Conservation (phyloP, 140 eudicot species). For the Erigeron philadelphicus region DNA sequence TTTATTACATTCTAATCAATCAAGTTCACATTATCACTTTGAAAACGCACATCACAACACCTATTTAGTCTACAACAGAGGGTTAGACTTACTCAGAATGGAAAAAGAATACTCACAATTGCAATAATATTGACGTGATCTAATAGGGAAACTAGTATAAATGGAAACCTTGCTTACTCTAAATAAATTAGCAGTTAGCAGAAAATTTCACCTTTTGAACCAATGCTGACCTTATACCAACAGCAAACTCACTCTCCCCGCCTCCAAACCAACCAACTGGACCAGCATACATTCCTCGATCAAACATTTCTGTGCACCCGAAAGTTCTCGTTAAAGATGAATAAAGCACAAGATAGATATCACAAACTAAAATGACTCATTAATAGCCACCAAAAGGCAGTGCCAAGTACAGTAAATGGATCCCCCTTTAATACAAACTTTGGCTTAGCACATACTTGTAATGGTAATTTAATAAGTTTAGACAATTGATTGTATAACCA, state of each 20-base stretch:
- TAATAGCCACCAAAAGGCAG: not conserved
- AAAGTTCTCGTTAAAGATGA: constrained; percentile 5
- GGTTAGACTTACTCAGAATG: too few species aligned
- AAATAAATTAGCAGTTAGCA: not conserved
- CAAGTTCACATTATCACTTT: too few species aligned
- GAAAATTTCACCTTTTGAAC: constrained; percentile 47
- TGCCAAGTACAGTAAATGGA: not conserved
- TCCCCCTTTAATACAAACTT: not conserved
- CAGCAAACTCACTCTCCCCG: constrained; percentile 90
- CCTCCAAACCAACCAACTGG: constrained; percentile 99
- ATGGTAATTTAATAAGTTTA: not conserved
- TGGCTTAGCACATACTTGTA: not conserved
- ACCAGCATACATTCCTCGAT: constrained; percentile 98
- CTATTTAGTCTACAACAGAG: too few species aligned
- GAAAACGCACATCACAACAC: too few species aligned
- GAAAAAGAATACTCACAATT: not conserved
- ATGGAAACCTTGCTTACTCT: not conserved
- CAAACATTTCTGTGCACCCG: constrained; percentile 68
- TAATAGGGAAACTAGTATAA: not conserved
- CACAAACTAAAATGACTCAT: not conserved
- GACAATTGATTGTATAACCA: not conserved
- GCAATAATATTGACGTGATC: not conserved
- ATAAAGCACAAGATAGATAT: not conserved
- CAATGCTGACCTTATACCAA: constrained; percentile 93
- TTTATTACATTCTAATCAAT: too few species aligned